Evolutionary conservation across 495 filamentous ascomycete genomes (phyloP).

Genomic region (Xylaria palmicola): DNA sequence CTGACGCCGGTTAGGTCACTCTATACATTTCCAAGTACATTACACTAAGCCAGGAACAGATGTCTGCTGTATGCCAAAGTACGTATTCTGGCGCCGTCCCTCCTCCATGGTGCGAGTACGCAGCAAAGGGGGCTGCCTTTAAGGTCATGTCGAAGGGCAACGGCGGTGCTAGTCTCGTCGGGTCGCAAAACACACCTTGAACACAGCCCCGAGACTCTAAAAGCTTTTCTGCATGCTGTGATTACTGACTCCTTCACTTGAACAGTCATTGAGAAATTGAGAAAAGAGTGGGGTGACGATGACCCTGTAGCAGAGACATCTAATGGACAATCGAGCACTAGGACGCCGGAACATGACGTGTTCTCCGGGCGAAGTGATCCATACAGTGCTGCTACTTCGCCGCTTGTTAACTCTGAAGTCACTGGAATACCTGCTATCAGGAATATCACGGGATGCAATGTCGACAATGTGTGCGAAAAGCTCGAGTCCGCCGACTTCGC

Average conservation of each 20-base stretch:
- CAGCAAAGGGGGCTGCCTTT: too few species aligned
- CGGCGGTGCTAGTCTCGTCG: too few species aligned
- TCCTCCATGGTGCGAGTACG: too few species aligned
- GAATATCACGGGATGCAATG: background rate
- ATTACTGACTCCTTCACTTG: background rate
- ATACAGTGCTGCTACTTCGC: background rate
- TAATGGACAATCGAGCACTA: background rate
- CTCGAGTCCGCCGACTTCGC: background rate
- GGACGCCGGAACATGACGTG: background rate
- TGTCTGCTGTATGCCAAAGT: slow-evolving; percentile 2
- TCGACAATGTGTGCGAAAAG: background rate
- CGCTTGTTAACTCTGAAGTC: background rate
- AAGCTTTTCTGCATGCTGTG: background rate
- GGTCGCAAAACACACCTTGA: too few species aligned
- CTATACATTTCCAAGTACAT: background rate
- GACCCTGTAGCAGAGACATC: background rate
- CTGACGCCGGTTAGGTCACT: background rate
- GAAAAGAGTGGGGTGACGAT: background rate
- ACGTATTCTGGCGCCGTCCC: background rate
- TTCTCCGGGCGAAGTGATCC: background rate
- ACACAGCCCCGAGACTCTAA: background rate
- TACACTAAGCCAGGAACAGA: background rate
- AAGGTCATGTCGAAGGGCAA: too few species aligned
- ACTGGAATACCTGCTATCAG: too few species aligned
- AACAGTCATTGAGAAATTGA: background rate